Conservation (phyloP, 1,139 yeast genomes). For the Debaryomyces udenii region DNA sequence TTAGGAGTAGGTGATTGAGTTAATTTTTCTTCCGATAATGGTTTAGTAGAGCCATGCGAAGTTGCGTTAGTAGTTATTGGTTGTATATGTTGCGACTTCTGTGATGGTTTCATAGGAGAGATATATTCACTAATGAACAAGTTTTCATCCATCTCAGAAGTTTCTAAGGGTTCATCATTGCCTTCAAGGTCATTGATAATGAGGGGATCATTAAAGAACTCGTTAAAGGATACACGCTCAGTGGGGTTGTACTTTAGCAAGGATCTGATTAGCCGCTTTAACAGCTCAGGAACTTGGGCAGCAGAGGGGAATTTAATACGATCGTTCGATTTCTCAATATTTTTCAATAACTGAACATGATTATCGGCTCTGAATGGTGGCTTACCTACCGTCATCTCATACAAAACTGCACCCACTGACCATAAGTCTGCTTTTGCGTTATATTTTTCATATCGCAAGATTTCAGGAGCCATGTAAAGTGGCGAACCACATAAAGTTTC, state of each 20-base stretch:
- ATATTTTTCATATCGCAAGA: slow-evolving; percentile 88
- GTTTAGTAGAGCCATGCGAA: slow-evolving; percentile 17
- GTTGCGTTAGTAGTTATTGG: slow-evolving; percentile 17
- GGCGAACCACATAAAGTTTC: slow-evolving; percentile 98
- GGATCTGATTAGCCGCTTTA: slow-evolving; percentile 71
- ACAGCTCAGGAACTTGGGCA: slow-evolving; percentile 60
- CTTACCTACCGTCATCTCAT: slow-evolving; percentile 92
- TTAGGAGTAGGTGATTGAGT: slow-evolving; percentile 9
- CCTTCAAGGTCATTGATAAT: slow-evolving; percentile 51
- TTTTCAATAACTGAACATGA: slow-evolving; percentile 84
- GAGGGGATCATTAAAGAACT: slow-evolving; percentile 73
- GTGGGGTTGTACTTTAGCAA: slow-evolving; percentile 82
- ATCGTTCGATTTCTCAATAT: slow-evolving; percentile 82
- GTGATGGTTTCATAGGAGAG: slow-evolving; percentile 37
- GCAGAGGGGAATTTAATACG: slow-evolving; percentile 71
- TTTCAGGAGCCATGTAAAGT: slow-evolving; percentile 97
- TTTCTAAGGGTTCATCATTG: slow-evolving; percentile 60
- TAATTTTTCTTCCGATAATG: slow-evolving; percentile 9
- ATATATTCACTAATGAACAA: slow-evolving; percentile 82
- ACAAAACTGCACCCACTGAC: slow-evolving; percentile 96
- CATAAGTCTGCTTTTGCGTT: slow-evolving; percentile 97
- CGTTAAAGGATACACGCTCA: slow-evolving; percentile 84
- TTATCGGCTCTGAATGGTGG: slow-evolving; percentile 95
- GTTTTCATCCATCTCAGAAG: slow-evolving; percentile 72
- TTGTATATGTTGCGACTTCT: slow-evolving; percentile 21